phyloP scores from a whole-genome alignment of 352 stramenopile species.

The Pythium insidiosum region DNA sequence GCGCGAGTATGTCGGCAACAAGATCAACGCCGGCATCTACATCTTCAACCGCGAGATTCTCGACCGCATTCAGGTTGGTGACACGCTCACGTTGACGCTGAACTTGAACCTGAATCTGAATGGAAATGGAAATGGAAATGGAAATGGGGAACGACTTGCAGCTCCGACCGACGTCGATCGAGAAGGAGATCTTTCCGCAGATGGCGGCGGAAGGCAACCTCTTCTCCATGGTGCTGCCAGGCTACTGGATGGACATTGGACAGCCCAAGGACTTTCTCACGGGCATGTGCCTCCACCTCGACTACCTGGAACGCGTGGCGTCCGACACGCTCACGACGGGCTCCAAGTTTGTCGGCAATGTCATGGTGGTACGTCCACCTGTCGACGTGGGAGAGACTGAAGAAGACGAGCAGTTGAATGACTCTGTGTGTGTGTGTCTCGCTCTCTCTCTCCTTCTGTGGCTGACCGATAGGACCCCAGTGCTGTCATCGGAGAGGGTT shows the following conservation, averaged over 20 bases:
- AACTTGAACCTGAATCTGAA: too few species aligned
- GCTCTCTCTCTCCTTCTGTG: too few species aligned
- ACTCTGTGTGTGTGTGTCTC: too few species aligned
- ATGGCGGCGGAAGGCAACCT: conserved; percentile 85
- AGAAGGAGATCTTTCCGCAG: conserved; percentile 87
- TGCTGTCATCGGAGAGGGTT: conserved; percentile 66
- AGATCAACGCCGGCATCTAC: conserved; percentile 89
- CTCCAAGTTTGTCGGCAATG: conserved; percentile 75
- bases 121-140: too few species aligned
- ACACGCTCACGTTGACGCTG: background rate
- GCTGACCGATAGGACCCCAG: conserved; percentile 57
- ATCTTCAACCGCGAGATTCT: conserved; percentile 86
- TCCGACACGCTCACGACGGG: conserved; percentile 39
- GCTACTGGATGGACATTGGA: conserved; percentile 90
- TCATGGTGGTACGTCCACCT: conserved; percentile 49
- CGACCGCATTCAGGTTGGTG: conserved; percentile 62
- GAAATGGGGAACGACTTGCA: too few species aligned
- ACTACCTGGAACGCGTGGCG: conserved; percentile 52
- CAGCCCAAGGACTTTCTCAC: conserved; percentile 87
- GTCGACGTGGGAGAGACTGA: too few species aligned
- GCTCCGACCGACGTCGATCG: conserved; percentile 85
- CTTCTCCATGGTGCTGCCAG: conserved; percentile 77
- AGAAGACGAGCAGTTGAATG: too few species aligned
- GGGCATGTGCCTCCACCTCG: conserved; percentile 81
- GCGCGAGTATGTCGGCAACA: conserved; percentile 84